These are phyloP conservation scores for Brasenia schreberi DNA, from an alignment of 164 flowering plant species.

Conservation along the genomic window DNA sequence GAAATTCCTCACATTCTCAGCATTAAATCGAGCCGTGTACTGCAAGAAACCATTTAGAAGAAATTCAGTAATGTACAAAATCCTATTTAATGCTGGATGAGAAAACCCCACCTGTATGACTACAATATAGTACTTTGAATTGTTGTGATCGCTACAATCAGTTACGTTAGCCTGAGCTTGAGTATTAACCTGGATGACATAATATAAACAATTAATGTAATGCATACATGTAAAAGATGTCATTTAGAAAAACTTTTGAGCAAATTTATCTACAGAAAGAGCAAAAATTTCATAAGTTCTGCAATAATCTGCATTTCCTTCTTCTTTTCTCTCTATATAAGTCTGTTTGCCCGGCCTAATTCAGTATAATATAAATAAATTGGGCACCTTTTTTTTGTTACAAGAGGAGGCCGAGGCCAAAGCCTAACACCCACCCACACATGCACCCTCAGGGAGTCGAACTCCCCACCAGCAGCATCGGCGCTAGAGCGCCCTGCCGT, in stretches of 20 bases:
- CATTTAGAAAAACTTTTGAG: background rate
- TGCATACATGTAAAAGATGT: background rate
- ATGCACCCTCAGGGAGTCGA: no score
- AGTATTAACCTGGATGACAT: constrained; percentile 67
- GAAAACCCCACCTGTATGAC: constrained; percentile 79
- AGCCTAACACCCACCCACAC: no score
- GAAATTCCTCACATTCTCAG: constrained; percentile 76
- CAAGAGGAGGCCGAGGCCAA: no score
- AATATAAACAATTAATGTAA: constrained; percentile 1
- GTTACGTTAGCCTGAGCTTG: constrained; percentile 63
- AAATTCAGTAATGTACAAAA: background rate
- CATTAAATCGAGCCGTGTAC: constrained; percentile 93
- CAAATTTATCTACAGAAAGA: no score
- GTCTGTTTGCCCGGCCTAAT: no score
- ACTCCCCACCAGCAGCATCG: no score
- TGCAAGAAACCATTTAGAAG: constrained; percentile 24
- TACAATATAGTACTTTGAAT: constrained; percentile 89
- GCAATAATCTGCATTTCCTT: no score
- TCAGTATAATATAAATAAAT: no score
- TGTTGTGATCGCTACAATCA: constrained; percentile 75
- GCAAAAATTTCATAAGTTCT: no score
- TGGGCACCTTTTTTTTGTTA: no score
- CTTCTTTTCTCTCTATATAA: no score
- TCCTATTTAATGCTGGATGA: background rate
- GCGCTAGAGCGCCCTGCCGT: no score